These are phyloP conservation scores for Lophium mytilinum DNA, from an alignment of 495 filamentous ascomycete genomes.

Conservation along the genomic window DNA sequence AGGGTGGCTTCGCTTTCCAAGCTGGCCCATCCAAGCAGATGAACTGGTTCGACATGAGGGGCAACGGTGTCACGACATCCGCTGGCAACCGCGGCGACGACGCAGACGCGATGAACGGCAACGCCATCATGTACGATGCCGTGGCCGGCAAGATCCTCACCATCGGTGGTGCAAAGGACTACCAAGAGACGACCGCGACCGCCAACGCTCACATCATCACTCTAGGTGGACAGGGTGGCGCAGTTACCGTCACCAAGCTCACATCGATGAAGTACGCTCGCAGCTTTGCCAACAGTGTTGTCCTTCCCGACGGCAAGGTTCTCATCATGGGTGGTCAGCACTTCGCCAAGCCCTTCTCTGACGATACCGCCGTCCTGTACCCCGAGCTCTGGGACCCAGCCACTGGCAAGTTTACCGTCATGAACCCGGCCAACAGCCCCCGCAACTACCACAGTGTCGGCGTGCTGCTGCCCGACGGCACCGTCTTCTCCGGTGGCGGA, in stretches of 20 bases:
- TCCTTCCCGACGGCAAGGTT: slow-evolving; percentile 50
- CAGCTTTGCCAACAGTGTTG: slow-evolving; percentile 46
- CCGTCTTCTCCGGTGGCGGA: slow-evolving; percentile 47
- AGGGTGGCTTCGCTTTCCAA: slow-evolving; percentile 46
- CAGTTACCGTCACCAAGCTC: slow-evolving; percentile 28
- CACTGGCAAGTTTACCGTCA: slow-evolving; percentile 32
- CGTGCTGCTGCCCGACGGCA: slow-evolving; percentile 49
- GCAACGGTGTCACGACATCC: slow-evolving; percentile 30
- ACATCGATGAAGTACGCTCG: slow-evolving; percentile 41
- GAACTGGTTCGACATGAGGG: slow-evolving; percentile 50
- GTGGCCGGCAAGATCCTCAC: slow-evolving; percentile 47
- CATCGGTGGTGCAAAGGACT: slow-evolving; percentile 43
- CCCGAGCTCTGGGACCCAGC: slow-evolving; percentile 48
- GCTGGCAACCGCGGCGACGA: slow-evolving; percentile 36
- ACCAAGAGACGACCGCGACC: slow-evolving; percentile 36
- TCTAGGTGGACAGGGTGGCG: slow-evolving; percentile 29
- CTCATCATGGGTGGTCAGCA: slow-evolving; percentile 49
- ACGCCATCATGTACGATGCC: slow-evolving; percentile 51
- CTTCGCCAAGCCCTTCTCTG: slow-evolving; percentile 42
- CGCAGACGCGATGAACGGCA: slow-evolving; percentile 46
- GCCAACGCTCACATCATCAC: slow-evolving; percentile 44
- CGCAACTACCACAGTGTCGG: slow-evolving; percentile 52
- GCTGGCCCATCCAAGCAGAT: slow-evolving; percentile 48
- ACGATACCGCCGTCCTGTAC: slow-evolving; percentile 36
- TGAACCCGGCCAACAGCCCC: slow-evolving; percentile 38